A percentile compares a stretch with the other conserved stretches of the same genome.
Evolutionary conservation across 2,329 filamentous ascomycete species (phyloP).

Genomic region (Lachnellula cervina): DNA sequence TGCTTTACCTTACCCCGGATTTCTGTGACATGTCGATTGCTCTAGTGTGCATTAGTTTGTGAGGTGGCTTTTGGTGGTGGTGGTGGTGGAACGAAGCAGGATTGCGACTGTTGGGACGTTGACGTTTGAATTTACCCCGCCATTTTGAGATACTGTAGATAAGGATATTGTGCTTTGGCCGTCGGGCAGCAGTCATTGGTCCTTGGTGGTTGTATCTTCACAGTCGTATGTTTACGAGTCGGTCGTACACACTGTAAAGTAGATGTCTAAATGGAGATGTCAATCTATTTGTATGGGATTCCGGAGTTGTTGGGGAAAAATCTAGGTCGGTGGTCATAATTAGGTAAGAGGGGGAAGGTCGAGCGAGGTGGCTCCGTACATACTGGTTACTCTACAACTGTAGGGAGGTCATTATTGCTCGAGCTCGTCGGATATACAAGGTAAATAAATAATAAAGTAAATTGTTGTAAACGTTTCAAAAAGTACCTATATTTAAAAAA

Average conservation of each 20-base stretch:
- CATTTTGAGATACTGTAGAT: neutral
- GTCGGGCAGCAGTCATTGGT: neutral
- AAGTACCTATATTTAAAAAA: too few species aligned
- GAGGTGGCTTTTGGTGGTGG: neutral
- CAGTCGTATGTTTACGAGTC: neutral
- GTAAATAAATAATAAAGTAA: too few species aligned
- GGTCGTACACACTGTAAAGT: too few species aligned
- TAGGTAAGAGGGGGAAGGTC: neutral
- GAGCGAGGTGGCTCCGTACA: neutral
- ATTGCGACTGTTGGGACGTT: neutral
- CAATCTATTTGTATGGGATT: conserved; percentile 8
- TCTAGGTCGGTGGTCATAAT: neutral
- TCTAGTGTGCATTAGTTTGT: conserved; percentile 8
- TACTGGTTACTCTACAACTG: too few species aligned
- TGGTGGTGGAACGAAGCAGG: neutral
- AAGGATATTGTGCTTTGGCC: neutral
- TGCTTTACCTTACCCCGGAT: conserved; percentile 24
- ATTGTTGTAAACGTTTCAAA: too few species aligned
- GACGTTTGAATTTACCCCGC: neutral
- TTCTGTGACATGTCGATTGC: conserved; percentile 25
- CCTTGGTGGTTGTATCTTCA: neutral
- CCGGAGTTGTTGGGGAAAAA: conserved; percentile 9
- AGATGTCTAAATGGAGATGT: conserved; percentile 3
- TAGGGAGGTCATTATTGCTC: too few species aligned
- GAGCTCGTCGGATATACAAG: too few species aligned